Evolutionary conservation across 805 yeast species (phyloP), one percentile per base, ranked within the genome.

Genomic region (Cyberlindnera euphorbiiphila): DNA sequence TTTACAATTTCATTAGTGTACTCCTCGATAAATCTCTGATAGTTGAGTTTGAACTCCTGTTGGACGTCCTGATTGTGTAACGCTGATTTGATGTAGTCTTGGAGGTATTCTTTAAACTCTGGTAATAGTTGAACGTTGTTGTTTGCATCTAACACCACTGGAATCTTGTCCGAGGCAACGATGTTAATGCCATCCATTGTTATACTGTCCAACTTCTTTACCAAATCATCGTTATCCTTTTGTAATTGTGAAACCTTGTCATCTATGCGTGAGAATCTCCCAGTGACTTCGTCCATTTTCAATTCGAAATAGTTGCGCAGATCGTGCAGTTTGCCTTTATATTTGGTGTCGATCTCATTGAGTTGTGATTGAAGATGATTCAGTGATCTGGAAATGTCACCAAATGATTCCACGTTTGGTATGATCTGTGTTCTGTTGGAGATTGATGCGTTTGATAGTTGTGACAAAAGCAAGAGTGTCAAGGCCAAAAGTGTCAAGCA

Each of bases 301-400:
- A 36, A 11, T 32, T 52, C 56, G 6, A 52, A 10, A 22, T 39
- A 51, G 29, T 39, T 45, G 16, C 49, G 34, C 8, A 52, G 36
- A 7, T 54, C 57, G 15, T 39, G 31, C 6, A 50, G 22, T 24
- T 45, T 42, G 12, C 26, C 23, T 36, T 49, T 49, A n/a, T 52
- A 37, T 37, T 41, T 52, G 10, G 35, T 12, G 29, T 49, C 43
- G 5, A 46, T 12, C 13, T 54, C 57, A 26, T 52, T 51, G 18
- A 54, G 50, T 32, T 52, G 57, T 40, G 42, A 45, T 34, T 54
- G 58, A 12, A 54, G 34, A 18, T 41, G 35, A 9, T 46, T 42
- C 4, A 54, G 24, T 4, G 53, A 42, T 23, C 34, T 50, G 14
- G 56, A 41, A 5, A 53, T 42, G 25, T 53, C 57, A 11, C 36